Percentiles rank a stretch among this genome's conserved stretches.
phyloP scores from a whole-genome alignment of 2,329 filamentous ascomycete genomes.

The Ceratocystis ficicola region DNA sequence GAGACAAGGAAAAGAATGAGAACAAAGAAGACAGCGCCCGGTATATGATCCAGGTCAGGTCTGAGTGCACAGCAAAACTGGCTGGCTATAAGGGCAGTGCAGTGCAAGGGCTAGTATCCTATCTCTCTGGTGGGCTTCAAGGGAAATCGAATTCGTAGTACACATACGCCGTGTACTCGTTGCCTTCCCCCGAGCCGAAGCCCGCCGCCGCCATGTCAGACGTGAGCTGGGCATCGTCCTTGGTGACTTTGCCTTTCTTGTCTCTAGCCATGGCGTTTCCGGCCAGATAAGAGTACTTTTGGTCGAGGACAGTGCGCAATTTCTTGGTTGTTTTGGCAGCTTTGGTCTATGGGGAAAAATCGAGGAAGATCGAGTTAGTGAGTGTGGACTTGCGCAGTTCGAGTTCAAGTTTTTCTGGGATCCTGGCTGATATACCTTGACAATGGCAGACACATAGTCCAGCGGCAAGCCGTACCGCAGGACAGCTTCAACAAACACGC shows the following conservation, averaged over 20 bases:
- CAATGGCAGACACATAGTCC: slow-evolving; percentile 72
- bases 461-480: slow-evolving; percentile 85
- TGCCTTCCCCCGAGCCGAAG: slow-evolving; percentile 53
- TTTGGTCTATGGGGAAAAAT: not conserved
- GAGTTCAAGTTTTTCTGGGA: too few species aligned
- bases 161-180: slow-evolving; percentile 90
- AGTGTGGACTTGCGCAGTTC: too few species aligned
- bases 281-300: slow-evolving; percentile 78
- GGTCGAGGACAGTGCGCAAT: slow-evolving; percentile 65
- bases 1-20: not conserved
- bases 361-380: too few species aligned
- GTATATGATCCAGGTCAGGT: not conserved
- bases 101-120: not conserved
- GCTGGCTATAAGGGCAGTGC: not conserved
- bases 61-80: not conserved
- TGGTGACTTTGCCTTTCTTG: slow-evolving; percentile 82
- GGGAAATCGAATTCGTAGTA: slow-evolving; percentile 88
- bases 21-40: not conserved
- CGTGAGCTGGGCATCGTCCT: slow-evolving; percentile 69
- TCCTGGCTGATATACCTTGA: slow-evolving; percentile 52
- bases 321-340: slow-evolving; percentile 72
- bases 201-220: slow-evolving; percentile 74
- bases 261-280: slow-evolving; percentile 90
- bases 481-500: slow-evolving; percentile 97
- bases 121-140: slow-evolving; percentile 22